Evolutionary conservation across 2,329 filamentous ascomycete genomes (phyloP), one percentile per base, ranked within the genome.

Genomic region (Samsoniella hepiali): DNA sequence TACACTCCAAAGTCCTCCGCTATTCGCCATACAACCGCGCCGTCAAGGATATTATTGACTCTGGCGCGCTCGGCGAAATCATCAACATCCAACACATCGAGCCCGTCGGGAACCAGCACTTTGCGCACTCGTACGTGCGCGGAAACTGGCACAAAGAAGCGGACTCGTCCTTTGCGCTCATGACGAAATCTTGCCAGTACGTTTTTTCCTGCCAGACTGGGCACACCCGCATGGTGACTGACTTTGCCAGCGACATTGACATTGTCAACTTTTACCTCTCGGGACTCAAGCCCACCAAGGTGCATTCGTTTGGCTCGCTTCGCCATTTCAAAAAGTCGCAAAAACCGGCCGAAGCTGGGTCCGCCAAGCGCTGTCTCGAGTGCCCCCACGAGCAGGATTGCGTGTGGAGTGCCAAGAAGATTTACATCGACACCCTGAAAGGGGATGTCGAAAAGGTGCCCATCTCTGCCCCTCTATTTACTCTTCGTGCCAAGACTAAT

Each of bases 81-180:
- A 63, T 66, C 61, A 66, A 66, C 47, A 66, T 66, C 40, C 65
- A 66, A 51, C 65, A 66, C 47, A 66, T 66, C 11, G 65, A 66
- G 47, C 65, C 65, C 13, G 61, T 66, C 32, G 65, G 65, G 13
- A 66, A 66, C 34, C 65, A 66, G 57, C 65, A 66, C 42, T 66
- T 66, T 47, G 58, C 65, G 13, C 65, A 66, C 54, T 66, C 65
- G n/a, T 66, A 65, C 42, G 65, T 66, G 42, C 63, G 65, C n/a
- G 65, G 65, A 5, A 66, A 66, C 50, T 66, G 65, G 65, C 63
- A 56, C 50, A 63, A 63, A 34, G 65, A 66, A 31, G 45, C 57
- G 1, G 58, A 66, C 3, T 66, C 63, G 2, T 66, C 65, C 4
- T 66, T 66, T 50, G 51, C 63, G 2, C 50, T 66, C 50, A 65